Base-by-base conservation (phyloP, 169 alveolate species). In the Hammondia hammondi region DNA sequence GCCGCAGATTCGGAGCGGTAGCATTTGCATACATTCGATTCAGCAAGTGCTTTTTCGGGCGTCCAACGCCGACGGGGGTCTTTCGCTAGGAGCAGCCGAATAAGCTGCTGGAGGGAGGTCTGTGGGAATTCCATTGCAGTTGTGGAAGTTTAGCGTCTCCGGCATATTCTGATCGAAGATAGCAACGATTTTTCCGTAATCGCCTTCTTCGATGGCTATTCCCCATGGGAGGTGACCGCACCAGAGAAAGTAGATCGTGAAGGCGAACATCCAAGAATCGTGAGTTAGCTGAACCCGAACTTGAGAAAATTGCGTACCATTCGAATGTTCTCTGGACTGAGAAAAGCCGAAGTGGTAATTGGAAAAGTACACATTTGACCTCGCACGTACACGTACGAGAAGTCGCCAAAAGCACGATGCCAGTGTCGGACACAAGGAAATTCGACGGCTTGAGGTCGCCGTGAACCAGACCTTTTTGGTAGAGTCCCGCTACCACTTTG, bases 401-500 rank as follows among this genome's bases (percentile, higher is more conserved):
- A 77, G 32, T 77, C 48, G 27, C 56, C 48, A 6, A 77, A 4
- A 77, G 87, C 56, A 77, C 87, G 48, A 77, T 77, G 45, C 87
- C 87, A 17, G 2, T 39, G 56, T 77, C 29, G 87, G 87, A 37
- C 32, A 77, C 48, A 17, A 77, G 32, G 87, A 77, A 77, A 4
- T 77, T 77, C 43, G 87, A 17, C 24, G 87, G 87, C 48, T 77
- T 77, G 56, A 77, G 6, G 87, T 77, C 87, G 48, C 87, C 87
- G 48, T 77, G 87, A 21, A 77, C 46, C 87, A 77, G 39, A 5
- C 45, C 32, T 77, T 39, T 77, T 7, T 1, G 24, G 27, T 77
- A 52, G 43, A 77, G 21, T 24, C 46, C 21, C 29, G 87, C 87
- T 12, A 77, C 46, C 48, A 77, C 48, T 17, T 77, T 77, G 48